Conservation (phyloP, 2,329 filamentous ascomycete genomes). For the Phyllosticta citrichinensis region DNA sequence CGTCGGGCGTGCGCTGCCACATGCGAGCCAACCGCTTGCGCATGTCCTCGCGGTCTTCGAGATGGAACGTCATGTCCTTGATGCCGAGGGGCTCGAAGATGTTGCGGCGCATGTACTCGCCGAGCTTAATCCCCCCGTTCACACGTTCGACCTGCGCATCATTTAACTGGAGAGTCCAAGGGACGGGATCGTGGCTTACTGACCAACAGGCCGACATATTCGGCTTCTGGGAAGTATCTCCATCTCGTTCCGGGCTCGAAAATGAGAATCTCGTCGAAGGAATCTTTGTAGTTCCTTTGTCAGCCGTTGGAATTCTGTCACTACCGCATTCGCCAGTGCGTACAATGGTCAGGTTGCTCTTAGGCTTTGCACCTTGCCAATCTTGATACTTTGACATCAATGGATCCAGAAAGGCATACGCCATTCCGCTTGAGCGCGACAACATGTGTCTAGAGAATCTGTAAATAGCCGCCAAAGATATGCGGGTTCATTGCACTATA, state of each 20-base stretch:
- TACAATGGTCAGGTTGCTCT: not conserved
- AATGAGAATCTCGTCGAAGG: constrained; percentile 14
- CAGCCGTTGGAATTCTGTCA: not conserved
- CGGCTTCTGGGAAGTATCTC: constrained; percentile 16
- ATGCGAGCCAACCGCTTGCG: constrained; percentile 14
- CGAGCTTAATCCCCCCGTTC: constrained; percentile 13
- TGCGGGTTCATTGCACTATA: not conserved
- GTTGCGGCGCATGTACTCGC: constrained; percentile 18
- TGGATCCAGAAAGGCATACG: constrained; percentile 15
- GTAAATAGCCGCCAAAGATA: not conserved
- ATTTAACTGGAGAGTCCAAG: not conserved
- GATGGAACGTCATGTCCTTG: constrained; percentile 16
- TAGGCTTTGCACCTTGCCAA: not conserved
- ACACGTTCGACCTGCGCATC: constrained; percentile 15
- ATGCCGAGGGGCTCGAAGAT: constrained; percentile 17
- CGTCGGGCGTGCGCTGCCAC: constrained; percentile 10
- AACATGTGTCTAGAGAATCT: constrained; percentile 14
- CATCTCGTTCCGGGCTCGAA: constrained; percentile 19
- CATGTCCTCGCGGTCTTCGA: not conserved
- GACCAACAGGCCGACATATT: constrained; percentile 14
- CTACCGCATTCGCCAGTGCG: not conserved
- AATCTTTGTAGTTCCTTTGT: constrained; percentile 9
- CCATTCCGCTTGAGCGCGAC: constrained; percentile 19
- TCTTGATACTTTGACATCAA: constrained; percentile 7
- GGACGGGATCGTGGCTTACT: not conserved